Conservation (phyloP, 148 eudicot species). For the Chenopodium formosanum region DNA sequence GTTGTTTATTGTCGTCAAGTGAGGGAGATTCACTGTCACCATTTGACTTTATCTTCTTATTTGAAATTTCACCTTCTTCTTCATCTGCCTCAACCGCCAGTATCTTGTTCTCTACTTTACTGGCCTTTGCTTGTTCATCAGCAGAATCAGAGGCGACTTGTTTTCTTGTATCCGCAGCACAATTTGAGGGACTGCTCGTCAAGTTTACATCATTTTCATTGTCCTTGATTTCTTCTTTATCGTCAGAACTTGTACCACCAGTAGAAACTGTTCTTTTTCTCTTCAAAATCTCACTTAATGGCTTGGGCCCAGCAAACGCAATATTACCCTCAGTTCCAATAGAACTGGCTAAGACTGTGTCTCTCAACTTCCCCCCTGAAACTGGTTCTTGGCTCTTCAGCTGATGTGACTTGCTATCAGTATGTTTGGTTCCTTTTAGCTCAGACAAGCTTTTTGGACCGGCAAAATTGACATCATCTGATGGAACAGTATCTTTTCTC, state of each 20-base stretch:
- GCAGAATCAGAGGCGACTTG: slow-evolving; percentile 7
- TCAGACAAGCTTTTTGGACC: slow-evolving; percentile 72
- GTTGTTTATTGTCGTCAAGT: slow-evolving; percentile 21
- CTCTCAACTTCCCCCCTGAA: slow-evolving; percentile 57
- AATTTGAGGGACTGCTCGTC: not conserved
- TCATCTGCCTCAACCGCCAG: slow-evolving; percentile 19
- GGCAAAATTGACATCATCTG: slow-evolving; percentile 36
- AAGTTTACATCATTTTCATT: slow-evolving; percentile 10
- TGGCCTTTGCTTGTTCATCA: slow-evolving; percentile 17
- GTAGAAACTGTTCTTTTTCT: slow-evolving; percentile 46
- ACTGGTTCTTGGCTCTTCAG: slow-evolving; percentile 33
- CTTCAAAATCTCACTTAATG: slow-evolving; percentile 86
- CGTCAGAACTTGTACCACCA: slow-evolving; percentile 12
- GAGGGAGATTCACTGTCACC: slow-evolving; percentile 28
- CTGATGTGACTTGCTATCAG: slow-evolving; percentile 34
- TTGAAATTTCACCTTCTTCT: slow-evolving; percentile 31
- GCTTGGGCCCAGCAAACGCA: slow-evolving; percentile 90
- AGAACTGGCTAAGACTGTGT: slow-evolving; percentile 34
- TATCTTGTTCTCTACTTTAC: slow-evolving; percentile 28
- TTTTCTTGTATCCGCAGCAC: slow-evolving; percentile 18
- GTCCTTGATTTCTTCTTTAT: slow-evolving; percentile 28
- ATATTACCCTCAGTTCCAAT: slow-evolving; percentile 38
- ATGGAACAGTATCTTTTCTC: slow-evolving; percentile 37
- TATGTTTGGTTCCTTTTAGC: slow-evolving; percentile 45
- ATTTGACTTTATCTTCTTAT: slow-evolving; percentile 29